phyloP scores from a whole-genome alignment of 805 yeast species.

The Brettanomyces bruxellensis region DNA sequence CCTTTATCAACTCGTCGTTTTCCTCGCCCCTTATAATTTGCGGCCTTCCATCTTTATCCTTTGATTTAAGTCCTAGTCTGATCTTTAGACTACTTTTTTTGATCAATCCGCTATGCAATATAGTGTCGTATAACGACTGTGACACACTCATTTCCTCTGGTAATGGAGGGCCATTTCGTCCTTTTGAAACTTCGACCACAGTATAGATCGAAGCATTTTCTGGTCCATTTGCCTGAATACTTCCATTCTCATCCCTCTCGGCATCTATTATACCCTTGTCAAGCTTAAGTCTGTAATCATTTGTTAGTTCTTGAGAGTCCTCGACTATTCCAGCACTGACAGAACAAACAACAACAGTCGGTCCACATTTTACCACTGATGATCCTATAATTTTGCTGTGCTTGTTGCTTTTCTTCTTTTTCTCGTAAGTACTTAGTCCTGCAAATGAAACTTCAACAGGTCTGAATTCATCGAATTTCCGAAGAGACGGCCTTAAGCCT shows the following conservation, averaged over 20 bases:
- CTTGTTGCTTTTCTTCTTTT: slow-evolving; percentile 13
- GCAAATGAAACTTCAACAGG: slow-evolving; percentile 34
- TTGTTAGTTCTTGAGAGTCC: slow-evolving; percentile 33
- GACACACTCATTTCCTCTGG: slow-evolving; percentile 76
- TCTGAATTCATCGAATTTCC: slow-evolving; percentile 67
- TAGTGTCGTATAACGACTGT: slow-evolving; percentile 52
- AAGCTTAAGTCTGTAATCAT: slow-evolving; percentile 32
- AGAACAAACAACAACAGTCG: slow-evolving; percentile 64
- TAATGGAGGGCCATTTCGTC: slow-evolving; percentile 72
- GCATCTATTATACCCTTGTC: slow-evolving; percentile 26
- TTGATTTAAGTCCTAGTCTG: slow-evolving; percentile 41
- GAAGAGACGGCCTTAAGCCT: slow-evolving; percentile 68
- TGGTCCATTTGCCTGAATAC: slow-evolving; percentile 6
- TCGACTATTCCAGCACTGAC: slow-evolving; percentile 63
- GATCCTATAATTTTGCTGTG: slow-evolving; percentile 45
- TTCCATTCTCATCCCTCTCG: slow-evolving; percentile 5
- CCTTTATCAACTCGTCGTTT: slow-evolving; percentile 18
- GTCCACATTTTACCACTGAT: slow-evolving; percentile 58
- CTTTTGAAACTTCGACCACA: slow-evolving; percentile 66
- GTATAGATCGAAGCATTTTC: slow-evolving; percentile 49
- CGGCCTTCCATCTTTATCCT: slow-evolving; percentile 40
- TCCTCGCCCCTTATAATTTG: slow-evolving; percentile 37
- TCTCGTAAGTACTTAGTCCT: slow-evolving; percentile 27
- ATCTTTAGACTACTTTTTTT: slow-evolving; percentile 44
- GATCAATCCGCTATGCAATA: slow-evolving; percentile 49